phyloP scores from a whole-genome alignment of 768 basidiomycete species.

The Dacryopinax primogenitus region DNA sequence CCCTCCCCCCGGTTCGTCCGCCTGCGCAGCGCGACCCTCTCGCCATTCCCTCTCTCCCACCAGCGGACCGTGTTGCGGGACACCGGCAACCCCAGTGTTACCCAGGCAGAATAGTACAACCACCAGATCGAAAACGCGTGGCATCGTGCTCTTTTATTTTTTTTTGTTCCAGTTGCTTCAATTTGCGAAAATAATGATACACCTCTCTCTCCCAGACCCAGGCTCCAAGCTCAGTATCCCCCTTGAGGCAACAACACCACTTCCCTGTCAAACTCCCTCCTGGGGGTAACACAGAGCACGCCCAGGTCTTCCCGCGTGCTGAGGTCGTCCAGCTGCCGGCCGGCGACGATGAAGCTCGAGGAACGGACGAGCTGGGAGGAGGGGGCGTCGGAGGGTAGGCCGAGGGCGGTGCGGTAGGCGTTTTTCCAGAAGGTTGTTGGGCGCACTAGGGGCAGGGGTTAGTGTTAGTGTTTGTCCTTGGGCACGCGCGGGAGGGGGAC shows the following conservation, averaged over 20 bases:
- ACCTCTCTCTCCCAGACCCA: not conserved
- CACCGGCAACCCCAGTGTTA: not conserved
- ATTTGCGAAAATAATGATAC: not conserved
- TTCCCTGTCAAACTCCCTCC: not conserved
- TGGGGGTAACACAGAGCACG: not conserved
- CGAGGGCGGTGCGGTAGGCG: constrained; percentile 56
- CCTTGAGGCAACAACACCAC: not conserved
- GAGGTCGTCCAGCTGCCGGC: constrained; percentile 27
- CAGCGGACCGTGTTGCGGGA: not conserved
- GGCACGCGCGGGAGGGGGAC: not conserved
- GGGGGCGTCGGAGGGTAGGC: constrained; percentile 57
- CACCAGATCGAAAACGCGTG: too few species aligned
- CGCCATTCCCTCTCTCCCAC: not conserved
- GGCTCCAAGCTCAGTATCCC: not conserved
- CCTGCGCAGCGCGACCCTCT: not conserved
- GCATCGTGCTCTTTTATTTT: not conserved
- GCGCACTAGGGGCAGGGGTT: constrained; percentile 38
- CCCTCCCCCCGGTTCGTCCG: not conserved
- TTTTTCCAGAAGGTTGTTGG: constrained; percentile 73
- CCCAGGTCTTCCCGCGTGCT: not conserved
- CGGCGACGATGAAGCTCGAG: constrained; percentile 41
- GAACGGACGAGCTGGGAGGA: constrained; percentile 61
- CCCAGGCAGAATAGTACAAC: too few species aligned
- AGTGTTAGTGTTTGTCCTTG: not conserved
- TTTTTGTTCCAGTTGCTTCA: too few species aligned